Evolutionary conservation across 495 filamentous ascomycete genomes (phyloP), one percentile per base, ranked within the genome.

Genomic region (Geopyxis carbonaria): DNA sequence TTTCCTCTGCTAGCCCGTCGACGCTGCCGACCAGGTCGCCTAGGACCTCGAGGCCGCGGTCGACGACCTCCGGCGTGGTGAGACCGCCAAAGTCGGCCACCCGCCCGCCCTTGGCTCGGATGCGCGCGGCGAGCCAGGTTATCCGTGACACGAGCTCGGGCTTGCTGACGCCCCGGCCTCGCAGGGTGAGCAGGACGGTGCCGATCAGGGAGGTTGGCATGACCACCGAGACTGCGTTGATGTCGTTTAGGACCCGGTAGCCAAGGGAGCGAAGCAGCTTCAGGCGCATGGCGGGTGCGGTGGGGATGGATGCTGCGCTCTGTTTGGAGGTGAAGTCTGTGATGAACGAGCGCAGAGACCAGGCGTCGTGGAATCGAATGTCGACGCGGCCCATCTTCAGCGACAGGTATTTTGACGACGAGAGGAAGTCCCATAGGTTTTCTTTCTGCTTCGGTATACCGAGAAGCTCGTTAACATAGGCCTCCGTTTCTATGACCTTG

Each of bases 201-300:
- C 89, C 89, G 22, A 97, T 87, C 29, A 97, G 66, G 5, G 87
- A 81, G 0, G 89, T 93, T 3, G 89, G 89, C 89, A 97, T 97
- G 39, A 94, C 83, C 1, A 97, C 89, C 2, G 85, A 92, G 2
- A 92, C 87, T 21, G 77, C 68, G 55, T 97, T 97, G 62, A 97
- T 95, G 48, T 95, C 82, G 2, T 78, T 77, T 18, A 97, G 64
- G 9, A 94, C 83, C 43, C 76, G 79, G 57, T 93, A 97, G 1
- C 89, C 89, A 25, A 97, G 59, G 0, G 79, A 85, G 31, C 84
- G 65, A 3, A 95, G 61, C 13, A 94, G 60, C 65, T 70, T 64
- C 59, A 75, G 53, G 44, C 56, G 1, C 42, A 57, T 24, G 48
- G 44, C 46, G 47, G 37, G 61, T 60, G 4, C 60, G 48, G 35